Conservation (phyloP, 2,329 filamentous ascomycete genomes). For the Penicillium janthinellum region DNA sequence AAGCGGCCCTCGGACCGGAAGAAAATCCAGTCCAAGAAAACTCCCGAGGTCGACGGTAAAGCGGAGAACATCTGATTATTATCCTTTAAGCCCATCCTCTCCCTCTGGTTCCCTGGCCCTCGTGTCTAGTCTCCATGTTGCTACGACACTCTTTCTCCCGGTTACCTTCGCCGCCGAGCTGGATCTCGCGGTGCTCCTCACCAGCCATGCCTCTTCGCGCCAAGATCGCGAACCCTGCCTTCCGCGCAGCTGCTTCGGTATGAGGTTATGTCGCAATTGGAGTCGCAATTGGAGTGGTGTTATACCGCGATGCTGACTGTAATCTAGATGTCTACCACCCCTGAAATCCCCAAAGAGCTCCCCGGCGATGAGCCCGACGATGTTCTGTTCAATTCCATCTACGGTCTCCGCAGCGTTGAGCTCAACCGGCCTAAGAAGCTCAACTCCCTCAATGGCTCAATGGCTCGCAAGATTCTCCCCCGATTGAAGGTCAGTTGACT, state of each 20-base stretch:
- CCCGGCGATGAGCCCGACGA: constrained; percentile 78
- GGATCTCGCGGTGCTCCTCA: constrained; percentile 47
- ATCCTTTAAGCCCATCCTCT: constrained; percentile 21
- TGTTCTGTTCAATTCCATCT: constrained; percentile 86
- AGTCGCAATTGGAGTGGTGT: not conserved
- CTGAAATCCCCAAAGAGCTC: constrained; percentile 54
- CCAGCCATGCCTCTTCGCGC: constrained; percentile 77
- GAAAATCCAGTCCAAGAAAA: constrained; percentile 31
- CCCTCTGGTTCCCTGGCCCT: constrained; percentile 19
- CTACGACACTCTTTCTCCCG: constrained; percentile 43
- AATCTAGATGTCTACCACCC: constrained; percentile 47
- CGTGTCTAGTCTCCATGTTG: constrained; percentile 45
- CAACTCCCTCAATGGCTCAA: constrained; percentile 90
- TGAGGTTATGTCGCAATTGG: constrained; percentile 13
- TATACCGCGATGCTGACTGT: constrained; percentile 18
- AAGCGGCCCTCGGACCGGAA: constrained; percentile 28
- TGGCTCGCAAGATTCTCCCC: constrained; percentile 92
- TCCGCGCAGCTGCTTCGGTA: constrained; percentile 58
- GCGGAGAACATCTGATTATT: constrained; percentile 34
- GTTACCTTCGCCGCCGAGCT: constrained; percentile 48
- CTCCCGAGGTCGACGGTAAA: constrained; percentile 31
- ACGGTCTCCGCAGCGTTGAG: constrained; percentile 87
- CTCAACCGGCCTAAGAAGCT: constrained; percentile 91
- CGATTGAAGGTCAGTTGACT: constrained; percentile 61
- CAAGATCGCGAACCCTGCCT: constrained; percentile 66